Base-by-base conservation (phyloP, 225 moss, liverwort and hornwort genomes). In the Lunularia cruciata region DNA sequence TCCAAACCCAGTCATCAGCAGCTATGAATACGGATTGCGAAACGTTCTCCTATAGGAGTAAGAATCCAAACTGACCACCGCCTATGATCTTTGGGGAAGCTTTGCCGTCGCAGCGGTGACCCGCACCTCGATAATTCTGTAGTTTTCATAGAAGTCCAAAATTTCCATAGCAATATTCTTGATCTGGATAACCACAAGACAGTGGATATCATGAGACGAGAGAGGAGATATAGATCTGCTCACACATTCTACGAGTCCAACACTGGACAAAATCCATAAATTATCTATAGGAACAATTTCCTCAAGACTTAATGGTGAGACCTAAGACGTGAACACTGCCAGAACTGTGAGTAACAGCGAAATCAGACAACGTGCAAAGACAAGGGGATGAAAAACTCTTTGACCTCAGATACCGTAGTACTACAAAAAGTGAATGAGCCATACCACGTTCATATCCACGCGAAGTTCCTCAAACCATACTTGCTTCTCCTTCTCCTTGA, bases 401-500 rank as follows among this genome's bases (percentile, higher is more conserved):
- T n/a, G n/a, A n/a, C n/a, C n/a, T n/a, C n/a, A n/a, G n/a, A n/a
- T n/a, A n/a, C n/a, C n/a, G n/a, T n/a, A n/a, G n/a, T n/a, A n/a
- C n/a, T n/a, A n/a, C n/a, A n/a, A n/a, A n/a, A n/a, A n/a, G n/a
- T n/a, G n/a, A n/a, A 51, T 51, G 51, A 40, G 5, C 33, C 87
- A 18, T 87, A 96, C 96, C 96, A 92, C 96, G 75, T 92, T 92
- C 96, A 96, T 96, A 71, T 96, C 96, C 48, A 96, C 96, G 14
- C 96, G 86, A 3, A 96, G 73, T 70, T 96, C 96, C 76, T 96
- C 96, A 67, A 96, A 96, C 92, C 92, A 96, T 10, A 85, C 83
- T 65, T 89, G 75, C 8, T 92, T 88, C 70, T 96, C 96, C 67
- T 90, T 89, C 34, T 96, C 96, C 72, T 91, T 86, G 65, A 98